Conservation (phyloP, 345 rosid genomes). For the Cardamine chenopodiifolia region DNA sequence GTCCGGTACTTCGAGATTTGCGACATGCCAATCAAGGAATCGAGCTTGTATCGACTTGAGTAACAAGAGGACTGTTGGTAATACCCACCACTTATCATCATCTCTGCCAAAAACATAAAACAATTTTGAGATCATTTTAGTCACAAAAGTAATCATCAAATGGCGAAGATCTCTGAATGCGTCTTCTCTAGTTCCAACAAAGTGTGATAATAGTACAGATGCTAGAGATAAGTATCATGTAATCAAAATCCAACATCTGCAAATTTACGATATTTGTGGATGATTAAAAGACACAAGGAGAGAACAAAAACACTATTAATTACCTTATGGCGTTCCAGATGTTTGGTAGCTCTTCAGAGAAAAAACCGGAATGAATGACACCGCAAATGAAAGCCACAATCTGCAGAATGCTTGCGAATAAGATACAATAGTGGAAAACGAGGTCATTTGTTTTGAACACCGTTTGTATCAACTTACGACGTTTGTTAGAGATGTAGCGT, state of each 20-base stretch:
- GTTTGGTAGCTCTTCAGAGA: slow-evolving; percentile 48
- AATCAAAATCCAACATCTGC: not conserved
- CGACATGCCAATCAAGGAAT: slow-evolving; percentile 87
- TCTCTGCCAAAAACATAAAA: slow-evolving; percentile 52
- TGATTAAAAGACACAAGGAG: not conserved
- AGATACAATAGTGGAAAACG: slow-evolving; percentile 5
- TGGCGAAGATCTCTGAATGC: not conserved
- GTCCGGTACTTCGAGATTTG: slow-evolving; percentile 86
- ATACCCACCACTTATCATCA: slow-evolving; percentile 90
- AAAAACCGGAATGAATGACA: slow-evolving; percentile 56
- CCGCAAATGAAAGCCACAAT: slow-evolving; percentile 86
- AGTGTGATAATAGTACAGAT: not conserved
- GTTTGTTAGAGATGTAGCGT: slow-evolving; percentile 80
- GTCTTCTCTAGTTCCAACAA: too few relatives aligned
- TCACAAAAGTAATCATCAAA: not conserved
- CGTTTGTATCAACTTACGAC: slow-evolving; percentile 60
- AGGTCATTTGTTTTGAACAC: slow-evolving; percentile 1
- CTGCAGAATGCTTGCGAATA: slow-evolving; percentile 48
- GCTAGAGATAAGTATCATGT: not conserved
- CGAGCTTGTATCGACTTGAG: slow-evolving; percentile 84
- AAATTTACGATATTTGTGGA: not conserved
- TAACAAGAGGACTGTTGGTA: slow-evolving; percentile 70
- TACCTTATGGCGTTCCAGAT: slow-evolving; percentile 66
- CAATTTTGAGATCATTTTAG: slow-evolving; percentile 8
- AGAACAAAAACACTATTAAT: slow-evolving; percentile 7